A percentile compares a stretch with the other conserved stretches of the same genome.
These are phyloP conservation scores for Ramaria rubella DNA, from an alignment of 768 basidiomycete species.

Conservation along the genomic window DNA sequence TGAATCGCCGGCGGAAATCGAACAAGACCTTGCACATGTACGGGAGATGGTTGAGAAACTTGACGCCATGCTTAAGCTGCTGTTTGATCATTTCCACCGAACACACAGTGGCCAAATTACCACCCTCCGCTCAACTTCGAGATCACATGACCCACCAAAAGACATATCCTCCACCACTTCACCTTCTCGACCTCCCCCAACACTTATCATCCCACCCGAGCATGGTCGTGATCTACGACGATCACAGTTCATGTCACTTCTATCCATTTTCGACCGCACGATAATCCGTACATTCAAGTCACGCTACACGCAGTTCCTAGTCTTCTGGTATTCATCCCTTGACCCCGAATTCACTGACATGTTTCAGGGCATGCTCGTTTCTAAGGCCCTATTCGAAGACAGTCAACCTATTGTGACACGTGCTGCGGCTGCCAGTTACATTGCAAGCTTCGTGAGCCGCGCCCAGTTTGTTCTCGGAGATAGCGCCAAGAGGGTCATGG, in stretches of 20 bases:
- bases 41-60: slow-evolving; percentile 89
- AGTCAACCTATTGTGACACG: slow-evolving; percentile 67
- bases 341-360: slow-evolving; percentile 84
- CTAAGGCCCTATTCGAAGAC: slow-evolving; percentile 68
- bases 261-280: slow-evolving; percentile 88
- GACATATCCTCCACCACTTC: slow-evolving; percentile 1
- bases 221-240: slow-evolving; percentile 37
- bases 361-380: slow-evolving; percentile 92
- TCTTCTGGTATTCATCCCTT: slow-evolving; percentile 94
- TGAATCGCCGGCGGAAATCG: slow-evolving; percentile 33
- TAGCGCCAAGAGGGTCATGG: slow-evolving; percentile 64
- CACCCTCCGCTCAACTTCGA: slow-evolving; percentile 16
- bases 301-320: slow-evolving; percentile 92
- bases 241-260: slow-evolving; percentile 76
- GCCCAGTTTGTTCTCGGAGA: slow-evolving; percentile 79
- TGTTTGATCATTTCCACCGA: slow-evolving; percentile 80
- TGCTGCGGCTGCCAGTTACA: slow-evolving; percentile 89
- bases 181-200: slow-evolving; percentile 19
- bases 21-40: slow-evolving; percentile 58
- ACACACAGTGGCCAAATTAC: slow-evolving; percentile 28
- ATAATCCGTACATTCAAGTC: slow-evolving; percentile 96
- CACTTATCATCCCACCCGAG: slow-evolving; percentile 22
- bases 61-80: slow-evolving; percentile 75
- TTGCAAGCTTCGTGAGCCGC: slow-evolving; percentile 86
- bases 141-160: slow-evolving; percentile 20